These are phyloP conservation scores for Boletus sensibilis DNA, from an alignment of 768 basidiomycete genomes.

Conservation along the genomic window DNA sequence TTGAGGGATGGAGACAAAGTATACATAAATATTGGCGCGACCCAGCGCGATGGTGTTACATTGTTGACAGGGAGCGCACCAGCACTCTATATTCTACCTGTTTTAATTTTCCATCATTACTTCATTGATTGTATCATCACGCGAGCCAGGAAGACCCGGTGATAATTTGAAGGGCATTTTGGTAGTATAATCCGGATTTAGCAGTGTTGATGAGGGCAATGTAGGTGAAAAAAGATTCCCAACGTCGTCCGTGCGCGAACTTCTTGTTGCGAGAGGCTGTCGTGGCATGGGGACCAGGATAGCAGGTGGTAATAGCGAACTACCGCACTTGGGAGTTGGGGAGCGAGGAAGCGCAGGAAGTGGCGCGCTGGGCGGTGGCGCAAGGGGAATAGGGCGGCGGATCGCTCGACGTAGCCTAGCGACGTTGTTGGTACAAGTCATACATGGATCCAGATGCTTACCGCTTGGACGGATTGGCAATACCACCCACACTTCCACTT, in stretches of 20 bases:
- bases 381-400: conserved; percentile 30
- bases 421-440: background rate
- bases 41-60: conserved; percentile 15
- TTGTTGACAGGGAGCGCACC: conserved; percentile 5
- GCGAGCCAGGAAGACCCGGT: conserved; percentile 1
- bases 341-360: conserved; percentile 29
- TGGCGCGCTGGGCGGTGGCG: conserved; percentile 29
- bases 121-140: conserved; percentile 14
- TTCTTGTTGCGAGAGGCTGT: conserved; percentile 16
- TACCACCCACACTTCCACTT: conserved; percentile 49
- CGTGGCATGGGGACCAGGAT: conserved; percentile 18
- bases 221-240: background rate
- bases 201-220: conserved; percentile 4
- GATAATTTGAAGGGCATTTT: conserved; percentile 13
- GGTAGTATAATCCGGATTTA: conserved; percentile 9
- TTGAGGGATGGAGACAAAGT: conserved; percentile 4
- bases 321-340: conserved; percentile 16
- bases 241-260: background rate
- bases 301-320: conserved; percentile 20
- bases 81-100: conserved; percentile 1
- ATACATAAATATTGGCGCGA: conserved; percentile 5
- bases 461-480: conserved; percentile 32
- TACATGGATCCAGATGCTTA: conserved; percentile 21
- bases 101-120: conserved; percentile 23
- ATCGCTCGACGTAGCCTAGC: conserved; percentile 42